These are phyloP conservation scores for Boletus speciosus DNA, from an alignment of 768 basidiomycete genomes.

Conservation along the genomic window DNA sequence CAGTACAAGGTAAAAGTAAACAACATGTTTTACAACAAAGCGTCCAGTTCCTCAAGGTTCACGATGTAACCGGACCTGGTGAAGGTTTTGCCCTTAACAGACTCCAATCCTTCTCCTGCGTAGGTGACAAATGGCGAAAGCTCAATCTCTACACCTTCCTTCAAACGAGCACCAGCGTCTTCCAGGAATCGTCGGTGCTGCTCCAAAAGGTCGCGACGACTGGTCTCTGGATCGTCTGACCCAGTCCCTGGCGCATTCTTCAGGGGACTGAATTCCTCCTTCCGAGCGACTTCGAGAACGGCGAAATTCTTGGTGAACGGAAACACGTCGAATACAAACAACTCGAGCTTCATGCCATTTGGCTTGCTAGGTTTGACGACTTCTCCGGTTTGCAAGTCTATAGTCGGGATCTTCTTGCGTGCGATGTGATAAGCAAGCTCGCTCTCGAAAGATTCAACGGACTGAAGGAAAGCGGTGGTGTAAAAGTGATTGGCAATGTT, in stretches of 20 bases:
- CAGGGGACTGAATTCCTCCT: constrained; percentile 92
- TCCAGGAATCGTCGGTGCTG: constrained; percentile 87
- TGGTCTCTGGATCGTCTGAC: constrained; percentile 87
- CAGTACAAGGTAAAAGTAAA: constrained; percentile 3
- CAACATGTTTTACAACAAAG: constrained; percentile 43
- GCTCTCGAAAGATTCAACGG: constrained; percentile 77
- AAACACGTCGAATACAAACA: constrained; percentile 99
- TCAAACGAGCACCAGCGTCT: constrained; percentile 68
- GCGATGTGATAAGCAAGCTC: constrained; percentile 97
- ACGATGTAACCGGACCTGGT: constrained; percentile 69
- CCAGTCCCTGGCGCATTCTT: constrained; percentile 96
- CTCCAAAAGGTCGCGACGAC: constrained; percentile 80
- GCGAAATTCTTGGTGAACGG: constrained; percentile 81
- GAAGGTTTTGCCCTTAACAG: constrained; percentile 73
- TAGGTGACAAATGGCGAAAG: constrained; percentile 86
- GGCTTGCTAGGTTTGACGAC: constrained; percentile 76
- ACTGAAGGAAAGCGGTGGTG: constrained; percentile 77
- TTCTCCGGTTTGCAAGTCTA: constrained; percentile 67
- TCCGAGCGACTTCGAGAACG: constrained; percentile 83
- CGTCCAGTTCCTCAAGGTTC: constrained; percentile 67
- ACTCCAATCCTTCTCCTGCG: constrained; percentile 86
- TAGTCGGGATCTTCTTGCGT: constrained; percentile 90
- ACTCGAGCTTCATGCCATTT: constrained; percentile 99
- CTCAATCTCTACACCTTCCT: constrained; percentile 81
- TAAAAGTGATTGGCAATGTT: constrained; percentile 99